Conservation (phyloP, 371 early-diverging fungal species). For the Parasitella parasitica region DNA sequence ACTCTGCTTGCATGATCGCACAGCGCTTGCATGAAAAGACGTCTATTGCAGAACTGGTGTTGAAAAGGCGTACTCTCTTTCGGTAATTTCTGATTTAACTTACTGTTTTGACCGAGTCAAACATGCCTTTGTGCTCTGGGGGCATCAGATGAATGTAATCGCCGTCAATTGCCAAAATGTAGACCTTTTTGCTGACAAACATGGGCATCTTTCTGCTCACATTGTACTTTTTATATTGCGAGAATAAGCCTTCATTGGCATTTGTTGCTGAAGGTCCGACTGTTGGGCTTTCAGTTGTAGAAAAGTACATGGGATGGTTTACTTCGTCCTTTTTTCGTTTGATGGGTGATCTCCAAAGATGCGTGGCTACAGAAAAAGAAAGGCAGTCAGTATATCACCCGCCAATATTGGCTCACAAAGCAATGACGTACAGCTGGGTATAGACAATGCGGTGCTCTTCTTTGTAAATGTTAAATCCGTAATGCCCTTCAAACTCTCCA, state of each 20-base stretch:
- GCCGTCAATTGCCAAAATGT: conserved; percentile 91
- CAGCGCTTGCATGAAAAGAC: conserved; percentile 77
- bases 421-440: conserved; percentile 54
- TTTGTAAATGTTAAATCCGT: conserved; percentile 78
- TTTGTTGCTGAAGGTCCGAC: conserved; percentile 19
- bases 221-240: conserved; percentile 60
- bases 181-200: conserved; percentile 82
- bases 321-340: conserved; percentile 48
- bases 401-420: not conserved
- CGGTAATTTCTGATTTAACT: too few relatives aligned
- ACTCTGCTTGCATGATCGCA: conserved; percentile 77
- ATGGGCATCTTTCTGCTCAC: conserved; percentile 78
- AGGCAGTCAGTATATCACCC: too few relatives aligned
- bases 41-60: too few relatives aligned
- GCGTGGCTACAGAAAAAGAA: conserved; percentile 29
- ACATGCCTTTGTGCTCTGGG: conserved; percentile 77
- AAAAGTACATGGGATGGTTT: conserved; percentile 37
- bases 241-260: conserved; percentile 37
- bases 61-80: too few relatives aligned
- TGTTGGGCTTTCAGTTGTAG: conserved; percentile 21
- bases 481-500: conserved; percentile 64
- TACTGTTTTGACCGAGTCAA: conserved; percentile 83
- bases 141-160: conserved; percentile 92
- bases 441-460: conserved; percentile 51
- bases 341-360: conserved; percentile 51